Conservation (phyloP, 1,284 basidiomycete species). For the Rugosomyces carneus region DNA sequence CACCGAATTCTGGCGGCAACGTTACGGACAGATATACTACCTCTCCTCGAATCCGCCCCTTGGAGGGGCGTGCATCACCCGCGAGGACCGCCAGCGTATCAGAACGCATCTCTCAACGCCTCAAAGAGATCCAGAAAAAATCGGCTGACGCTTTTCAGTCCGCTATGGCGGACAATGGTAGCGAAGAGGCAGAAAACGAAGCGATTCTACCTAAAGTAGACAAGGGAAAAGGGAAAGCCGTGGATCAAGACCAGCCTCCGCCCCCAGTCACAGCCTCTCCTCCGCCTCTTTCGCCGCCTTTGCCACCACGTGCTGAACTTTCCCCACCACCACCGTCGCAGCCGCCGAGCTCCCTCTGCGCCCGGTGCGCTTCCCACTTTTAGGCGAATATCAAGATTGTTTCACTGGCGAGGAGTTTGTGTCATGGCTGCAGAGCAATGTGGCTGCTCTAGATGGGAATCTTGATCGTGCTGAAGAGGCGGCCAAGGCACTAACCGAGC, state of each 20-base stretch:
- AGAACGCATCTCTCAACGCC: conserved; percentile 68
- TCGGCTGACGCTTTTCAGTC: conserved; percentile 35
- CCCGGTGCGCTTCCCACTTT: conserved; percentile 67
- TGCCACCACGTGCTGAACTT: conserved; percentile 39
- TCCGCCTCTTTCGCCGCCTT: conserved; percentile 52
- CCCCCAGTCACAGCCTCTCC: conserved; percentile 49
- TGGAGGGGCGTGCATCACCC: conserved; percentile 47
- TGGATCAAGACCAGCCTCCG: conserved; percentile 33
- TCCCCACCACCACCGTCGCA: conserved; percentile 35
- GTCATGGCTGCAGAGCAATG: conserved; percentile 23
- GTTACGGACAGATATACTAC: conserved; percentile 64
- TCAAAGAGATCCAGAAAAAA: conserved; percentile 67
- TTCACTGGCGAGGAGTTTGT: conserved; percentile 46
- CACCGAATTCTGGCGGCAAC: conserved; percentile 52
- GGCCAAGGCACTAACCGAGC: conserved; percentile 70
- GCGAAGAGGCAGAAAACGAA: conserved; percentile 30
- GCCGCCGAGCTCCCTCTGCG: conserved; percentile 57
- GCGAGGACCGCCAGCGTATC: conserved; percentile 64
- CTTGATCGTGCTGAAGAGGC: conserved; percentile 77
- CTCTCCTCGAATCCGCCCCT: conserved; percentile 62
- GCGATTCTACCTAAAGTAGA: conserved; percentile 48
- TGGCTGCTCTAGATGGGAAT: conserved; percentile 40
- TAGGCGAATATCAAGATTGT: conserved; percentile 85
- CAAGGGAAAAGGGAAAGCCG: conserved; percentile 74
- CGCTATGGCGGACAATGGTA: conserved; percentile 17